Conservation (phyloP, 257 asterid genomes). For the Solanum peruvianum region DNA sequence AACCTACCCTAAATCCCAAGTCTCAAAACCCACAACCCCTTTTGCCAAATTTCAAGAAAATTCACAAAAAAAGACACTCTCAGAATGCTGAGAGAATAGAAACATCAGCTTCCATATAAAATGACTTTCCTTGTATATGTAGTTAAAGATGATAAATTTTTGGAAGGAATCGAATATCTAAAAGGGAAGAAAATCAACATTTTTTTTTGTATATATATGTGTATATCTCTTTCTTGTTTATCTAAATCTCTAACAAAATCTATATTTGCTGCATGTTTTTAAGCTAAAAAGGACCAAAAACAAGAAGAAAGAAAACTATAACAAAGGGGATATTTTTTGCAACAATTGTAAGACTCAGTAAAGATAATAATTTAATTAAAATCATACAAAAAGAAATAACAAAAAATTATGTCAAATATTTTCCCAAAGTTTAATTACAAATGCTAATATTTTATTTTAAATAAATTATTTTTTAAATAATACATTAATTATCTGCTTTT, state of each 20-base stretch:
- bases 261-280: not conserved
- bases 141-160: not conserved
- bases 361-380: not conserved
- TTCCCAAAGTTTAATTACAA: not conserved
- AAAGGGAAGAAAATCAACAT: not conserved
- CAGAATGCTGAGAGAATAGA: not conserved
- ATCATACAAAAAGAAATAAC: not conserved
- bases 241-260: not conserved
- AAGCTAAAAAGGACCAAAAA: not conserved
- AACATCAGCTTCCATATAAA: slow-evolving; percentile 6
- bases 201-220: not conserved
- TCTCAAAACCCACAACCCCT: not conserved
- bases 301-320: not conserved
- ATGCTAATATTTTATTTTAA: not conserved
- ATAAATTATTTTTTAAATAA: not conserved
- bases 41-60: not conserved
- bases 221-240: not conserved
- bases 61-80: not conserved
- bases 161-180: not conserved
- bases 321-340: not conserved
- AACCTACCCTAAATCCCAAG: not conserved
- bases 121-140: not conserved
- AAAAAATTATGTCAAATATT: not conserved
- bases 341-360: not conserved
- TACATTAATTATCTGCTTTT: too few relatives aligned